A percentile compares a stretch with the other conserved stretches of the same genome.
These are phyloP conservation scores for Aspergillus nidulans DNA, from an alignment of 495 filamentous ascomycete genomes.

Conservation along the genomic window DNA sequence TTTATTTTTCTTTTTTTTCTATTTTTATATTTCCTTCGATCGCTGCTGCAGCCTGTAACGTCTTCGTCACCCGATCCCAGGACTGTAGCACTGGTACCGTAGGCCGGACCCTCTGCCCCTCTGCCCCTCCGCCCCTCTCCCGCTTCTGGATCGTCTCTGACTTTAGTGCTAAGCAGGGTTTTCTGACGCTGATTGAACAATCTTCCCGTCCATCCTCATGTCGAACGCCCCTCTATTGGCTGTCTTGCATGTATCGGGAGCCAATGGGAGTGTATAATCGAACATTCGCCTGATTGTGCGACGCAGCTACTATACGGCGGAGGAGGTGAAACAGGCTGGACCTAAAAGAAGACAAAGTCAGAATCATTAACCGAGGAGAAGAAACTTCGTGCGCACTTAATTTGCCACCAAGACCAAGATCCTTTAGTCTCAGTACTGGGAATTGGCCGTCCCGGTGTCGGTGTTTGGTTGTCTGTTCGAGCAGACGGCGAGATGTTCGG, in stretches of 20 bases:
- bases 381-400: background rate
- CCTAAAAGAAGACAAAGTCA: background rate
- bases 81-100: constrained; percentile 36
- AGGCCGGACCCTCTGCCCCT: background rate
- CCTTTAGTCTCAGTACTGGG: too few relatives aligned
- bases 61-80: constrained; percentile 20
- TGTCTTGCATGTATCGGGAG: background rate
- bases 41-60: constrained; percentile 8
- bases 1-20: too few relatives aligned
- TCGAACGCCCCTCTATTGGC: background rate
- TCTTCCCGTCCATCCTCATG: background rate
- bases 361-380: background rate
- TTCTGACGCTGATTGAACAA: background rate
- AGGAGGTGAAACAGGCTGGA: background rate
- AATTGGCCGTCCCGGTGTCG: constrained; percentile 10
- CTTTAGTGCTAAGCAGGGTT: background rate
- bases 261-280: background rate
- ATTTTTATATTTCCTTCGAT: too few relatives aligned
- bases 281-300: background rate
- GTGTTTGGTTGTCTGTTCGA: constrained; percentile 1
- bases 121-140: background rate
- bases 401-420: background rate
- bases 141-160: background rate
- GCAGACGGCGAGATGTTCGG: too few relatives aligned
- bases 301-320: background rate